Evolutionary conservation across 805 yeast genomes (phyloP).

Genomic region (Scheffersomyces spartinae): DNA sequence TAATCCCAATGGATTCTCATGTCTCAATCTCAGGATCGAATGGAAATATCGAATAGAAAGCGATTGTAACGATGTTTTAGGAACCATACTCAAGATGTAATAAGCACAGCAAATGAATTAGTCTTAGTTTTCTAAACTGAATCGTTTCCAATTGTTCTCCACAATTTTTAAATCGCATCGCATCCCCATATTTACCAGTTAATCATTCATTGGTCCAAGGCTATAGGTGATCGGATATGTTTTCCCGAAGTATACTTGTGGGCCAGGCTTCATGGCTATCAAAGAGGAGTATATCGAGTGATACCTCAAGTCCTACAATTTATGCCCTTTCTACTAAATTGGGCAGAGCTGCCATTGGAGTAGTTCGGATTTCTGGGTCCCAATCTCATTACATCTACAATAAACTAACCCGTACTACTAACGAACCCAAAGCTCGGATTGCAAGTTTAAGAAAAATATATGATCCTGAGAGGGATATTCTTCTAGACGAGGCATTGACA

Average conservation of each 20-base stretch:
- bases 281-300: not conserved
- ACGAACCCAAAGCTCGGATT: conserved; percentile 34
- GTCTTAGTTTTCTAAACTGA: conserved; percentile 1
- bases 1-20: conserved; percentile 32
- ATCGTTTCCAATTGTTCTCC: not conserved
- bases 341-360: conserved; percentile 77
- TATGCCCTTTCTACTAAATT: conserved; percentile 85
- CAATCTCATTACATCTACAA: conserved; percentile 35
- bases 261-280: conserved; percentile 1
- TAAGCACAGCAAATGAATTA: not conserved
- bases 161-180: not conserved
- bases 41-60: not conserved
- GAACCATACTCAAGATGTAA: not conserved
- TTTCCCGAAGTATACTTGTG: not conserved
- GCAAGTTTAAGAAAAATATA: conserved; percentile 53
- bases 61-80: conserved; percentile 2
- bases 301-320: conserved; percentile 50
- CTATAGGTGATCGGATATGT: not conserved
- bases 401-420: conserved; percentile 29
- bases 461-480: conserved; percentile 18
- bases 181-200: not conserved
- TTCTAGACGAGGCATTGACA: conserved; percentile 71
- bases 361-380: conserved; percentile 74
- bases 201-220: not conserved
- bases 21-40: no score